Conservation (phyloP, 1,284 basidiomycete genomes). For the Amylostereum chailletii region DNA sequence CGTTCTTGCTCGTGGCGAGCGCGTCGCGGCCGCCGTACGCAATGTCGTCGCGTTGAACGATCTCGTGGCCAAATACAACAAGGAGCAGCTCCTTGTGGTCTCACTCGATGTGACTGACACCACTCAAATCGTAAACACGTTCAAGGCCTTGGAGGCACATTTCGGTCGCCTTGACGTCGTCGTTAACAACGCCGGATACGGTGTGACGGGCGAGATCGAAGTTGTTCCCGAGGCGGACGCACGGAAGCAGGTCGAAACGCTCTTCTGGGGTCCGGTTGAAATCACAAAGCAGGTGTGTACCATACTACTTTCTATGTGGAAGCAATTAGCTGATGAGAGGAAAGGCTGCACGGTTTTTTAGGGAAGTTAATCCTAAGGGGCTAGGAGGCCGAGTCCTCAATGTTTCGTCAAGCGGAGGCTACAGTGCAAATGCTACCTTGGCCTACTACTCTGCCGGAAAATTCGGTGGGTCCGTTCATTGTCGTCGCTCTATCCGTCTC, state of each 20-base stretch:
- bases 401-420: slow-evolving; percentile 24
- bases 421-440: slow-evolving; percentile 19
- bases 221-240: slow-evolving; percentile 21
- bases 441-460: slow-evolving; percentile 25
- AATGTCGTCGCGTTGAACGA: slow-evolving; percentile 10
- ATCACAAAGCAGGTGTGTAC: slow-evolving; percentile 15
- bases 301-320: not conserved
- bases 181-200: slow-evolving; percentile 30
- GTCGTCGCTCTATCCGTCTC: not conserved
- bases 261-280: slow-evolving; percentile 26
- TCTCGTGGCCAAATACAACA: slow-evolving; percentile 10
- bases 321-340: not conserved
- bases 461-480: slow-evolving; percentile 20
- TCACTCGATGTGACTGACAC: slow-evolving; percentile 20
- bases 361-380: slow-evolving; percentile 18
- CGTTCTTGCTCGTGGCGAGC: slow-evolving; percentile 22
- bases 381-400: slow-evolving; percentile 25
- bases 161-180: slow-evolving; percentile 32
- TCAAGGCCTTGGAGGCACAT: slow-evolving; percentile 19
- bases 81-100: slow-evolving; percentile 11
- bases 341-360: slow-evolving; percentile 20
- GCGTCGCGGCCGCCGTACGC: slow-evolving; percentile 19
- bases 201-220: slow-evolving; percentile 23
- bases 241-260: slow-evolving; percentile 20
- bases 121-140: slow-evolving; percentile 21